These are phyloP conservation scores for Wickerhamomyces alni DNA, from an alignment of 805 yeast species.

Conservation along the genomic window DNA sequence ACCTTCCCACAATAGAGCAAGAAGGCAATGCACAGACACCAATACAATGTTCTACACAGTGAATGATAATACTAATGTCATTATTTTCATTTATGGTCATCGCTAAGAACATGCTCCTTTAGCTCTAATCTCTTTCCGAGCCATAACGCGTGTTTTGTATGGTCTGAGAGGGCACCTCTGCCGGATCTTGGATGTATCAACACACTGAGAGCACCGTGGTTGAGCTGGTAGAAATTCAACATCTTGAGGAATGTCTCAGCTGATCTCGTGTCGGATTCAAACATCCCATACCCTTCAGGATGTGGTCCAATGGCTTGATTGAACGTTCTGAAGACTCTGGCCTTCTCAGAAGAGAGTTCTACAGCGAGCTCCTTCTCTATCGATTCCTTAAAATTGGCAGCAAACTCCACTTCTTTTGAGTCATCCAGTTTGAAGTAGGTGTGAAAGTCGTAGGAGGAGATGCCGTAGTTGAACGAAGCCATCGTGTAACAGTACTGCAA, in stretches of 20 bases:
- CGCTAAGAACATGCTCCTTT: constrained; percentile 10
- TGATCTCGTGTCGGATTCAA: constrained; percentile 46
- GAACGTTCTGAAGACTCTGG: constrained; percentile 40
- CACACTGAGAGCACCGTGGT: constrained; percentile 47
- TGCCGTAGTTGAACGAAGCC: constrained; percentile 18
- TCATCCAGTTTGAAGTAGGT: constrained; percentile 37
- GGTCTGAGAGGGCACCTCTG: constrained; percentile 35
- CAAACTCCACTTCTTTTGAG: constrained; percentile 26
- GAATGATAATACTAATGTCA: too few relatives aligned
- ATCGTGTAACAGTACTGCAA: too few relatives aligned
- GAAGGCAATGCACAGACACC: too few relatives aligned
- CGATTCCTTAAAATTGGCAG: constrained; percentile 32
- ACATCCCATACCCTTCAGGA: constrained; percentile 43
- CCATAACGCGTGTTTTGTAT: constrained; percentile 53
- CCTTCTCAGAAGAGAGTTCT: constrained; percentile 32
- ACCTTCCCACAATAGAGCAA: too few relatives aligned
- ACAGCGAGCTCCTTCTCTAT: constrained; percentile 35
- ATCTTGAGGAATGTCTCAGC: constrained; percentile 39
- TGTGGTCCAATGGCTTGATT: constrained; percentile 52
- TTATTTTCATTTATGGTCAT: neutral
- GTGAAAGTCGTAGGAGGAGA: constrained; percentile 47
- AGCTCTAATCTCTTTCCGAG: constrained; percentile 37
- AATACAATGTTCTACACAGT: too few relatives aligned
- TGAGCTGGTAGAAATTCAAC: constrained; percentile 45
- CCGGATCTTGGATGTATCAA: constrained; percentile 48